These are phyloP conservation scores for Penicillium diatomitis DNA, from an alignment of 495 filamentous ascomycete genomes.

Conservation along the genomic window DNA sequence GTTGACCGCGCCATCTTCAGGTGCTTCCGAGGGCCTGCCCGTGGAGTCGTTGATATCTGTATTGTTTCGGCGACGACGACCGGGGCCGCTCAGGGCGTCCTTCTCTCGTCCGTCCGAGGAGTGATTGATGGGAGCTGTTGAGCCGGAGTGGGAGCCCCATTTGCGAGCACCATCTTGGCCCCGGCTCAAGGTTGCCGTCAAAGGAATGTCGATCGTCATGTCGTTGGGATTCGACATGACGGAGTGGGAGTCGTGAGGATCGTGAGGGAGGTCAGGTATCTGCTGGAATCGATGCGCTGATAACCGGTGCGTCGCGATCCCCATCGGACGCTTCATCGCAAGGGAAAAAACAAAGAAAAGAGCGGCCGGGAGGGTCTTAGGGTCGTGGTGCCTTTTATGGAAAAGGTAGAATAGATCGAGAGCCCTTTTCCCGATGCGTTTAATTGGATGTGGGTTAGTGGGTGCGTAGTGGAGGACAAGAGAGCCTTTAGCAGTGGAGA, in stretches of 20 bases:
- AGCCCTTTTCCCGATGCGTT: background rate
- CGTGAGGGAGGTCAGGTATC: constrained; percentile 29
- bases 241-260: background rate
- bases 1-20: constrained; percentile 57
- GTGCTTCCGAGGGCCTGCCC: constrained; percentile 36
- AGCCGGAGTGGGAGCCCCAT: constrained; percentile 20
- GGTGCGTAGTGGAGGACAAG: background rate
- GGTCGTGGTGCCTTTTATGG: constrained; percentile 4
- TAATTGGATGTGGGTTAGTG: background rate
- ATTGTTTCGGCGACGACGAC: constrained; percentile 37
- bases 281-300: constrained; percentile 39
- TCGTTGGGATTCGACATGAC: constrained; percentile 43
- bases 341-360: background rate
- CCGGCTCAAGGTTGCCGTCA: constrained; percentile 35
- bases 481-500: background rate
- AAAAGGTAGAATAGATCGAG: constrained; percentile 4
- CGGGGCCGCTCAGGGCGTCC: constrained; percentile 35
- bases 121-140: constrained; percentile 8
- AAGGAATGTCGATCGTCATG: constrained; percentile 51
- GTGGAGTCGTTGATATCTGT: constrained; percentile 35
- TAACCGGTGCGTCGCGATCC: constrained; percentile 29
- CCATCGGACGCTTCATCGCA: constrained; percentile 27
- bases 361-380: background rate
- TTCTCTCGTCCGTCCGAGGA: constrained; percentile 31
- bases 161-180: constrained; percentile 37